These are phyloP conservation scores for Aspergillus ellipticus DNA, from an alignment of 495 filamentous ascomycete genomes.

Conservation along the genomic window DNA sequence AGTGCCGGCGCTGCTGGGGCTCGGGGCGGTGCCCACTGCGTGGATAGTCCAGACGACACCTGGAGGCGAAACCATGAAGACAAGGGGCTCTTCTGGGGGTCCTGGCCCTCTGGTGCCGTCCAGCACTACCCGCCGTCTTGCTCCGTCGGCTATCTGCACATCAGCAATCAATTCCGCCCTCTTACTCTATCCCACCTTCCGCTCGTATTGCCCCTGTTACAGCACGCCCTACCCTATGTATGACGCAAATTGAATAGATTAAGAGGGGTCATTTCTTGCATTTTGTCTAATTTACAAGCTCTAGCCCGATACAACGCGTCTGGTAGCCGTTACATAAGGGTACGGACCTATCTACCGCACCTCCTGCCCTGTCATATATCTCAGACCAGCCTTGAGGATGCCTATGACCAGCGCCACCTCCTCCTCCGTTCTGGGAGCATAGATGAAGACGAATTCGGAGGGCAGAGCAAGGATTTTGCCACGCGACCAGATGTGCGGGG, in stretches of 20 bases:
- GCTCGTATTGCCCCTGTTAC: too few relatives aligned
- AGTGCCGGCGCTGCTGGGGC: slow-evolving; percentile 10
- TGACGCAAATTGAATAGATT: neutral
- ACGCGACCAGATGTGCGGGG: slow-evolving; percentile 44
- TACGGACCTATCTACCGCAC: slow-evolving; percentile 4
- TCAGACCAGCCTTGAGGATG: slow-evolving; percentile 63
- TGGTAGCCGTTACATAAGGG: too few relatives aligned
- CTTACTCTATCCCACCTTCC: too few relatives aligned
- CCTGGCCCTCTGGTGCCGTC: neutral
- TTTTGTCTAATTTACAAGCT: neutral
- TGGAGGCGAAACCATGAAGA: neutral
- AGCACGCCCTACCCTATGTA: neutral
- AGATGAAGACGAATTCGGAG: slow-evolving; percentile 72
- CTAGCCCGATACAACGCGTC: too few relatives aligned
- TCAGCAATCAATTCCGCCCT: too few relatives aligned
- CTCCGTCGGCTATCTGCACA: too few relatives aligned
- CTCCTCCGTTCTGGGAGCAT: slow-evolving; percentile 68
- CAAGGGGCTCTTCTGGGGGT: neutral
- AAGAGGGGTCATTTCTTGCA: neutral
- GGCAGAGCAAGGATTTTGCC: slow-evolving; percentile 36
- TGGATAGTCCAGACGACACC: too few relatives aligned
- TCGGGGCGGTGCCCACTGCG: neutral
- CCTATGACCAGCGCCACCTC: slow-evolving; percentile 65
- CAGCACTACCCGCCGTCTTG: too few relatives aligned
- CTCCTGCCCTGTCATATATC: slow-evolving; percentile 32